Evolutionary conservation across 768 basidiomycete species (phyloP).

Genomic region (Lactarius indigo): DNA sequence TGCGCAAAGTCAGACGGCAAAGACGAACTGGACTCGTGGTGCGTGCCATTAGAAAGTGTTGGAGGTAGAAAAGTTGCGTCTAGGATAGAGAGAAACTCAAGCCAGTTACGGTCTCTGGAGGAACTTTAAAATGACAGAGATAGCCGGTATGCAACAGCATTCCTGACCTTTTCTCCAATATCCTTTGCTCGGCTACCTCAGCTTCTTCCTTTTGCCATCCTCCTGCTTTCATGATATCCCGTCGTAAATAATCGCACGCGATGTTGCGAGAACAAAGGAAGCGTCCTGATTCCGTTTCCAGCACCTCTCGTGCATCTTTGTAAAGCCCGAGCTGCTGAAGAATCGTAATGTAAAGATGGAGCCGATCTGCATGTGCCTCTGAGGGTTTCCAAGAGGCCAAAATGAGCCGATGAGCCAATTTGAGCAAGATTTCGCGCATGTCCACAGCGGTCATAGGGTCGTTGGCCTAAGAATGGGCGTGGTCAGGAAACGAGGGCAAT

Average conservation of each 20-base stretch:
- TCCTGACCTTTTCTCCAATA: constrained; percentile 56
- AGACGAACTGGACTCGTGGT: constrained; percentile 29
- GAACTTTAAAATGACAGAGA: constrained; percentile 3
- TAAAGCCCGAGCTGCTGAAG: constrained; percentile 63
- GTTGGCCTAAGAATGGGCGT: constrained; percentile 51
- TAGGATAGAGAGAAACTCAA: constrained; percentile 72
- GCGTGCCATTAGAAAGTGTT: constrained; percentile 28
- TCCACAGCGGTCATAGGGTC: constrained; percentile 56
- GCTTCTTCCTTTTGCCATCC: constrained; percentile 61
- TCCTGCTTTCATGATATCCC: constrained; percentile 61
- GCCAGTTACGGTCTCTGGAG: constrained; percentile 79
- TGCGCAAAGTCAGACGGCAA: constrained; percentile 34
- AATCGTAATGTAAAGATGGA: constrained; percentile 70
- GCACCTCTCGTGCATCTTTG: constrained; percentile 65
- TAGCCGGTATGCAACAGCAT: neutral
- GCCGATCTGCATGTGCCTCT: constrained; percentile 66
- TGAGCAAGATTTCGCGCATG: constrained; percentile 67
- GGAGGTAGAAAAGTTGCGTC: constrained; percentile 58
- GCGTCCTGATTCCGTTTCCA: constrained; percentile 67
- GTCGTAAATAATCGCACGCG: constrained; percentile 69
- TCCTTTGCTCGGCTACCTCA: constrained; percentile 53
- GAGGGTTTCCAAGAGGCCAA: constrained; percentile 60
- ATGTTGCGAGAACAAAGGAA: constrained; percentile 67
- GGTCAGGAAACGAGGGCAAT: neutral
- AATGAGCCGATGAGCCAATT: constrained; percentile 73